phyloP scores from a whole-genome alignment of 352 stramenopile species.

The Phytophthora crassamura region DNA sequence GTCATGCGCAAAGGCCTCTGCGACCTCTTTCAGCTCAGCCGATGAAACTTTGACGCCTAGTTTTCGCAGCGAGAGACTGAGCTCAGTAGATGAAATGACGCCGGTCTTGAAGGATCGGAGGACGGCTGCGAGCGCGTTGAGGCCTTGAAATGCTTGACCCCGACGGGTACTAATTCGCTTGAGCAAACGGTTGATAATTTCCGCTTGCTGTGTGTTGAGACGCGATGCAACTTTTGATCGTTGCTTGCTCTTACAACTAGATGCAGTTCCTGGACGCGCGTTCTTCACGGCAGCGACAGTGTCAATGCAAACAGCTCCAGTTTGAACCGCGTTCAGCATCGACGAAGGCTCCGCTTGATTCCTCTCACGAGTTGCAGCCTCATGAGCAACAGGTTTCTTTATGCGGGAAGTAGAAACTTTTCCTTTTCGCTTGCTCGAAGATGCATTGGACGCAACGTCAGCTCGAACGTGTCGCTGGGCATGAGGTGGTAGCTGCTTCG shows the following conservation, averaged over 20 bases:
- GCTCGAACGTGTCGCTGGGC: constrained; percentile 3
- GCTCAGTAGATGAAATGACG: constrained; percentile 52
- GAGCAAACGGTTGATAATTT: constrained; percentile 30
- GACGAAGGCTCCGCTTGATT: background rate
- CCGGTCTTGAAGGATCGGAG: constrained; percentile 45
- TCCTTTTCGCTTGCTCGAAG: background rate
- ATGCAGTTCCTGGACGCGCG: background rate
- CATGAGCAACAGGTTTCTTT: background rate
- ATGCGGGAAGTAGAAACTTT: background rate
- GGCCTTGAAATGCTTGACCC: constrained; percentile 40
- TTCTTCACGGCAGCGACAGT: constrained; percentile 16
- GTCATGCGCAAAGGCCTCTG: constrained; percentile 55
- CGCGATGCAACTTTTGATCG: background rate
- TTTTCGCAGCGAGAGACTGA: constrained; percentile 68
- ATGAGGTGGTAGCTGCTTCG: constrained; percentile 27
- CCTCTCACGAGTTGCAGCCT: background rate
- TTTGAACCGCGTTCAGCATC: constrained; percentile 5
- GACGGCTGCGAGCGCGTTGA: constrained; percentile 57
- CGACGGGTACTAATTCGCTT: constrained; percentile 43
- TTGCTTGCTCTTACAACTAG: constrained; percentile 9
- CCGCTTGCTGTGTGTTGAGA: constrained; percentile 11
- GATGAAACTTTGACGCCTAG: constrained; percentile 55
- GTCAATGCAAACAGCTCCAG: constrained; percentile 14
- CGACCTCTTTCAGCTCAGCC: constrained; percentile 44
- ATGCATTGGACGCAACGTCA: background rate